Conservation (phyloP, 306 rosid genomes). For the Dicorynia guianensis region DNA sequence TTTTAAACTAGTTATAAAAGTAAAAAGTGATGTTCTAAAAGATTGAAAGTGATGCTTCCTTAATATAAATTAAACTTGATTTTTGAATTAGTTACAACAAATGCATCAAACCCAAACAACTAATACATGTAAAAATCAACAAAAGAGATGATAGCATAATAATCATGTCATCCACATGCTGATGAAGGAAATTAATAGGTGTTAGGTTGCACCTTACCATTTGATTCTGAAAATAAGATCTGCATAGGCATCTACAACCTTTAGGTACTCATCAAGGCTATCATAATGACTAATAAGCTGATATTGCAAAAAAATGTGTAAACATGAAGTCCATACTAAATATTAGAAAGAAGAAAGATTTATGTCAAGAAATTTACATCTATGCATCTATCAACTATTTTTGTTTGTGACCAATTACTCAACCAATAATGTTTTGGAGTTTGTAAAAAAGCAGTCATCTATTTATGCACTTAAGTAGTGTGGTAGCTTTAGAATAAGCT, state of each 20-base stretch:
- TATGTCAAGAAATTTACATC: too few relatives aligned
- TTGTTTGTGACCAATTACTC: too few relatives aligned
- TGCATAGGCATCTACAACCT: slow-evolving; percentile 86
- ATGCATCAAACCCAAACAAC: slow-evolving; percentile 32
- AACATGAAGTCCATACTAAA: slow-evolving; percentile 20
- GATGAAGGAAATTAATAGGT: slow-evolving; percentile 21
- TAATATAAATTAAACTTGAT: too few relatives aligned
- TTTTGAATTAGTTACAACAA: not conserved
- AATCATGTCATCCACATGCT: slow-evolving; percentile 23
- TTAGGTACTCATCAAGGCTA: slow-evolving; percentile 79
- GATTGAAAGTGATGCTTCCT: not conserved
- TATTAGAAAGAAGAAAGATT: not conserved
- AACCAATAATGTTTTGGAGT: too few relatives aligned
- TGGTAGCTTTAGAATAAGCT: too few relatives aligned
- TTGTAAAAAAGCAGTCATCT: too few relatives aligned
- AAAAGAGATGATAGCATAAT: slow-evolving; percentile 11
- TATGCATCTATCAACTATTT: too few relatives aligned
- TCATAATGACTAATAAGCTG: slow-evolving; percentile 72
- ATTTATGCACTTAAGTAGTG: too few relatives aligned
- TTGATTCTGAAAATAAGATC: slow-evolving; percentile 80
- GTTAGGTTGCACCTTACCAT: slow-evolving; percentile 58
- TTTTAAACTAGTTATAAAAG: not conserved
- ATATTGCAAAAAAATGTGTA: slow-evolving; percentile 41
- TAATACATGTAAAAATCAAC: slow-evolving; percentile 28
- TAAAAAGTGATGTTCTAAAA: not conserved